A percentile compares a stretch with the other conserved stretches of the same genome.
Evolutionary conservation across 2,329 filamentous ascomycete genomes (phyloP).

Genomic region (Aspergillus sp.): DNA sequence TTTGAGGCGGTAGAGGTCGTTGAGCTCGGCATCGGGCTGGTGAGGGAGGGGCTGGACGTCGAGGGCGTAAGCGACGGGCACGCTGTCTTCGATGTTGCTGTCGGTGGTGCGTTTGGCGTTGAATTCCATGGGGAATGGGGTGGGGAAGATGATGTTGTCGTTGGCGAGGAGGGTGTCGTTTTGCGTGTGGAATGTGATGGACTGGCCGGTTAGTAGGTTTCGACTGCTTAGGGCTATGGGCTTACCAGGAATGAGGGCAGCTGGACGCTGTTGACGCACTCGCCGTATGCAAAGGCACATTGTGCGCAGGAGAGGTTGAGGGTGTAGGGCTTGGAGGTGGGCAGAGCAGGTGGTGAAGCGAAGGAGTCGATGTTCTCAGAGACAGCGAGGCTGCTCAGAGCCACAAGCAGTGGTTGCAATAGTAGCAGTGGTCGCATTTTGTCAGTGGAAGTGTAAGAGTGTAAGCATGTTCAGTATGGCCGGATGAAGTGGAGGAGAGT

Average conservation of each 20-base stretch:
- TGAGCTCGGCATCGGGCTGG: slow-evolving; percentile 14
- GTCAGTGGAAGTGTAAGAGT: no score
- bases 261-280: slow-evolving; percentile 13
- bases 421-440: no score
- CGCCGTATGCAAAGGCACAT: slow-evolving; percentile 18
- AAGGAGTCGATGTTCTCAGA: not conserved
- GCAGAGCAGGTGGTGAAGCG: not conserved
- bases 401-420: no score
- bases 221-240: no score
- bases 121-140: slow-evolving; percentile 27
- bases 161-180: slow-evolving; percentile 31
- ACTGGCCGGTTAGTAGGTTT: slow-evolving; percentile 14
- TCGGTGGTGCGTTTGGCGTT: slow-evolving; percentile 24
- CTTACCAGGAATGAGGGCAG: slow-evolving; percentile 15
- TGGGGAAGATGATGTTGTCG: slow-evolving; percentile 29
- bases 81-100: slow-evolving; percentile 8
- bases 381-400: slow-evolving; percentile 9
- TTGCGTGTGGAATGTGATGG: slow-evolving; percentile 27
- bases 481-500: no score
- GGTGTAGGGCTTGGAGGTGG: slow-evolving; percentile 7
- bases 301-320: slow-evolving; percentile 16
- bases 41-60: slow-evolving; percentile 24
- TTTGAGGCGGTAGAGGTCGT: slow-evolving; percentile 23
- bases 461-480: no score
- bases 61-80: slow-evolving; percentile 25